These are phyloP conservation scores for Diospyros lotus DNA, from an alignment of 148 eudicot genomes.

Conservation along the genomic window DNA sequence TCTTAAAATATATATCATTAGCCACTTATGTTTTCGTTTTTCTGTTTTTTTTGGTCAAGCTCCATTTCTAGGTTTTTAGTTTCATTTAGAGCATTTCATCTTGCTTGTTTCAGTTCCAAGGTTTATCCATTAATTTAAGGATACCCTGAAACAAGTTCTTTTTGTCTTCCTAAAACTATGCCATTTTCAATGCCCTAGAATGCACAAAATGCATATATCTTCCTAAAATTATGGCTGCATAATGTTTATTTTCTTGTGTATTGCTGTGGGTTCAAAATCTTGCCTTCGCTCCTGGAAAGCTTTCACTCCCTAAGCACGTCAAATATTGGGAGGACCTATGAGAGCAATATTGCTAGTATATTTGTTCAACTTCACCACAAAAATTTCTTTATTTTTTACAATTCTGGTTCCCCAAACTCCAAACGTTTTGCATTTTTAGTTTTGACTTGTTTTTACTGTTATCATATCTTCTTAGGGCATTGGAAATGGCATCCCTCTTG, in stretches of 20 bases:
- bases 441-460: conserved; percentile 1
- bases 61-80: no score
- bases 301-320: not conserved
- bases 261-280: conserved; percentile 3
- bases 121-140: not conserved
- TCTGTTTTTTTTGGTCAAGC: no score
- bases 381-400: not conserved
- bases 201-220: not conserved
- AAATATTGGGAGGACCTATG: not conserved
- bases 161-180: not conserved
- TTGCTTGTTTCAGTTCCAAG: no score
- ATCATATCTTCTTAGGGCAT: conserved; percentile 55
- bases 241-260: not conserved
- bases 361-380: not conserved
- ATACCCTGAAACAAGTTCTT: not conserved
- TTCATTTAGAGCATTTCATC: not conserved
- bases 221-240: not conserved
- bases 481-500: conserved; percentile 96
- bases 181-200: not conserved
- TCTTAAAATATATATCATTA: no score
- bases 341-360: not conserved
- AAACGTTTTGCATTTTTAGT: not conserved
- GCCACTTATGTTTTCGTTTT: no score
- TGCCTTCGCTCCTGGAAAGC: not conserved
- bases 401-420: not conserved